Conservation (phyloP, 208 protist genomes). For the Wallacemonas sp. region DNA sequence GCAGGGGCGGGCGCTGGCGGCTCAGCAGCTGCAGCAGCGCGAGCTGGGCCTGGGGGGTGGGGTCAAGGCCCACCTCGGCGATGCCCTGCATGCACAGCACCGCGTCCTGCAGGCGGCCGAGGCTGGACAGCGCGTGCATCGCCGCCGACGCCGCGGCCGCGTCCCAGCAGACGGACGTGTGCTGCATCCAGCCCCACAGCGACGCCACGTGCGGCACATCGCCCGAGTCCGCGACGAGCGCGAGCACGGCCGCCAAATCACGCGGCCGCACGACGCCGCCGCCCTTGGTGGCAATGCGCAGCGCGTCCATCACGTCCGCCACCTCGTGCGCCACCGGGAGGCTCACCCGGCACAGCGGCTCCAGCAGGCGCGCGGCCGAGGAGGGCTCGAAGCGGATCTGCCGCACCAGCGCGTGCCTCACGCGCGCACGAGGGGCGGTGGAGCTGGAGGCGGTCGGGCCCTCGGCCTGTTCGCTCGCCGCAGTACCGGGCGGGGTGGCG, state of each 20-base stretch:
- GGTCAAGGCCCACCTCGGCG: conserved; percentile 50
- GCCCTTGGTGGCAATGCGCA: conserved; percentile 45
- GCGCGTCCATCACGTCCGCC: conserved; percentile 40
- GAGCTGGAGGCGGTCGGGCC: not conserved
- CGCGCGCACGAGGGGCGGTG: conserved; percentile 20
- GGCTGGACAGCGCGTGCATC: conserved; percentile 48
- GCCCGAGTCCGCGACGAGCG: conserved; percentile 34
- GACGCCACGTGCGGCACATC: conserved; percentile 33
- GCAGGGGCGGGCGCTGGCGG: conserved; percentile 36
- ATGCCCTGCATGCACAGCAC: conserved; percentile 68
- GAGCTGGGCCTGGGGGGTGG: conserved; percentile 55
- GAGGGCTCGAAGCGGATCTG: conserved; percentile 48
- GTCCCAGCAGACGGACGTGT: conserved; percentile 84
- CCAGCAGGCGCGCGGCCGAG: conserved; percentile 42
- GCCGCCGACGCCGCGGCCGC: conserved; percentile 49
- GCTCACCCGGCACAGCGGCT: conserved; percentile 54
- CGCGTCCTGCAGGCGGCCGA: conserved; percentile 43
- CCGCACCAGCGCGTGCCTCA: conserved; percentile 41
- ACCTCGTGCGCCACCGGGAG: conserved; percentile 22
- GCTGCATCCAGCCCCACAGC: conserved; percentile 82
- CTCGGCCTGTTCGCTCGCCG: not conserved
- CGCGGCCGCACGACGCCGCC: conserved; percentile 49
- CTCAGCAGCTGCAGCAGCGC: conserved; percentile 51
- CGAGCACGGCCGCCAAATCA: conserved; percentile 56
- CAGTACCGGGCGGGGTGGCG: not conserved